Evolutionary conservation across 257 asterid genomes (phyloP).

Genomic region (Solanum paucissectum): DNA sequence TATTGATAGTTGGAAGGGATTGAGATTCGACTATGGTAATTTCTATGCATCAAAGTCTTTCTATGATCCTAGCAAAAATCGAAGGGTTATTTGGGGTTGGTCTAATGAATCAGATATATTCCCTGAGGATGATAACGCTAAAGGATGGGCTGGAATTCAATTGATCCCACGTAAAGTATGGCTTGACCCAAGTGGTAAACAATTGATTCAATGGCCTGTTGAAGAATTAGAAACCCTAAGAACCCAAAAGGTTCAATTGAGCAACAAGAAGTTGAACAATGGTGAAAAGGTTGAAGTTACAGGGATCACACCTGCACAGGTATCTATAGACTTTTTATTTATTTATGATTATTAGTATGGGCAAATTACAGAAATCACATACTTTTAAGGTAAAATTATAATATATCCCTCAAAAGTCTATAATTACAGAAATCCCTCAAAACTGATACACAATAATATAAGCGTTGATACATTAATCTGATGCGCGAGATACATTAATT

Average conservation of each 20-base stretch:
- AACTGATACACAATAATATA: too few relatives aligned
- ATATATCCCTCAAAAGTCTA: too few relatives aligned
- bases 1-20: slow-evolving; percentile 30
- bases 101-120: slow-evolving; percentile 30
- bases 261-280: neutral
- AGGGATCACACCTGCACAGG: slow-evolving; percentile 43
- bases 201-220: slow-evolving; percentile 44
- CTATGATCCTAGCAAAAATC: slow-evolving; percentile 24
- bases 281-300: slow-evolving; percentile 19
- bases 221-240: slow-evolving; percentile 33
- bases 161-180: slow-evolving; percentile 31
- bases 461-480: too few relatives aligned
- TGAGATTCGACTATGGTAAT: slow-evolving; percentile 41
- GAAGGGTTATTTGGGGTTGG: slow-evolving; percentile 50
- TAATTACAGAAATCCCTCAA: too few relatives aligned
- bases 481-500: too few relatives aligned
- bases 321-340: neutral
- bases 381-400: too few relatives aligned
- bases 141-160: slow-evolving; percentile 54
- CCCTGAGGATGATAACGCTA: slow-evolving; percentile 8
- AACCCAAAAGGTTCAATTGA: slow-evolving; percentile 11
- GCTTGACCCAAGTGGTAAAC: slow-evolving; percentile 37
- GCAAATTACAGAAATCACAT: too few relatives aligned
- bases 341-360: neutral
- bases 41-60: slow-evolving; percentile 45